phyloP scores from a whole-genome alignment of 73 alveolate species.

The Paramecium sexaurelia region DNA sequence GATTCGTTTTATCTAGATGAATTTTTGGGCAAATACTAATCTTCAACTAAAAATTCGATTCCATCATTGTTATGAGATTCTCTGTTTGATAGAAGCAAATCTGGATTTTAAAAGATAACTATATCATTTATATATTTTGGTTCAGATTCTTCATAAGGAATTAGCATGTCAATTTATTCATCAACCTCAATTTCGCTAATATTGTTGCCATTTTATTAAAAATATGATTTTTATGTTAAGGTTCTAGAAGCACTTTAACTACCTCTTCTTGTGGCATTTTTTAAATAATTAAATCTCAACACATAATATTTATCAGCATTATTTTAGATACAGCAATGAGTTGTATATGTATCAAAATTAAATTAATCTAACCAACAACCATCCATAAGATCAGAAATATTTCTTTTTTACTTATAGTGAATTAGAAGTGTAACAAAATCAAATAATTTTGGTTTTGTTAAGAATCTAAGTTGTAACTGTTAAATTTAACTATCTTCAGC shows the following conservation, averaged over 20 bases:
- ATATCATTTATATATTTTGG: constrained; percentile 39
- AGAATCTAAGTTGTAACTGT: background rate
- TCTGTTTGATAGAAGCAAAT: background rate
- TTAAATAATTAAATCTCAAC: constrained; percentile 15
- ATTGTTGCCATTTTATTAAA: background rate
- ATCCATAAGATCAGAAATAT: constrained; percentile 7
- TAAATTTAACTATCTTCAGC: background rate
- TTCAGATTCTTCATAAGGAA: constrained; percentile 53
- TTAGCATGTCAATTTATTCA: background rate
- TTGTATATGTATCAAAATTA: background rate
- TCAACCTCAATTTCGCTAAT: constrained; percentile 1
- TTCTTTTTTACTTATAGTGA: background rate
- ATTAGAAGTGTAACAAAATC: background rate
- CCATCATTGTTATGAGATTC: constrained; percentile 19
- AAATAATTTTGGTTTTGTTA: background rate
- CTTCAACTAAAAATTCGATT: background rate
- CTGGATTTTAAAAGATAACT: background rate
- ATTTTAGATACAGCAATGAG: background rate
- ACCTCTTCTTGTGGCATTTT: background rate
- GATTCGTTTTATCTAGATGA: background rate
- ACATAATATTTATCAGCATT: background rate
- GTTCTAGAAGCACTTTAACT: constrained; percentile 7
- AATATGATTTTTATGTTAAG: background rate
- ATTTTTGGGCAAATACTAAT: background rate
- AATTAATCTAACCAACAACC: constrained; percentile 46